These are phyloP conservation scores for Gnomoniopsis sp. DNA, from an alignment of 2,329 filamentous ascomycete genomes.

Conservation along the genomic window DNA sequence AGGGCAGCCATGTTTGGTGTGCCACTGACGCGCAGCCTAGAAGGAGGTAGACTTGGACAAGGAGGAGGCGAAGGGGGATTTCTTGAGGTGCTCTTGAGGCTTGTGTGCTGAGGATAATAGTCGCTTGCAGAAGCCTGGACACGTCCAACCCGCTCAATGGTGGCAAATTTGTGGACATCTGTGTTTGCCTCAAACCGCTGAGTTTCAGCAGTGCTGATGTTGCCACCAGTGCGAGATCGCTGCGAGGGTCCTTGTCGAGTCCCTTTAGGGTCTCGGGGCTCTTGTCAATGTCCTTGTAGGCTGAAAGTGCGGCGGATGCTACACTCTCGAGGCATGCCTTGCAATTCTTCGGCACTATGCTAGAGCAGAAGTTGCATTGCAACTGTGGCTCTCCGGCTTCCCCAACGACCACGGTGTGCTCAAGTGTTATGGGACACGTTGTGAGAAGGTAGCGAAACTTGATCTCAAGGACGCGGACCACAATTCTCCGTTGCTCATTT, in stretches of 20 bases:
- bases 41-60: slow-evolving; percentile 49
- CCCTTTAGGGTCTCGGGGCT: slow-evolving; percentile 18
- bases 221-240: slow-evolving; percentile 31
- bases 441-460: slow-evolving; percentile 44
- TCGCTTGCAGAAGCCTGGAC: slow-evolving; percentile 42
- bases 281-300: slow-evolving; percentile 23
- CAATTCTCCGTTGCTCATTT: slow-evolving; percentile 3
- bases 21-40: slow-evolving; percentile 48
- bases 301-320: slow-evolving; percentile 19
- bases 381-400: slow-evolving; percentile 20
- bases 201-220: slow-evolving; percentile 29
- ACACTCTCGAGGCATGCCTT: slow-evolving; percentile 21
- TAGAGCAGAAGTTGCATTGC: slow-evolving; percentile 22
- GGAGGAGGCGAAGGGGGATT: slow-evolving; percentile 43
- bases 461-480: slow-evolving; percentile 32
- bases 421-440: slow-evolving; percentile 34
- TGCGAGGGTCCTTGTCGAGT: slow-evolving; percentile 29
- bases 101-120: slow-evolving; percentile 48
- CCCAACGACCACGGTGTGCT: slow-evolving; percentile 21
- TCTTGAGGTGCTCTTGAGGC: slow-evolving; percentile 42
- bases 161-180: slow-evolving; percentile 10
- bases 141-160: slow-evolving; percentile 24
- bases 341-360: slow-evolving; percentile 14
- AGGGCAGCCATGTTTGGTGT: slow-evolving; percentile 44
- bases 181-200: slow-evolving; percentile 22